A percentile compares a stretch with the other conserved stretches of the same genome.
These are phyloP conservation scores for Eimeria brunetti DNA, from an alignment of 169 alveolate species.

Conservation along the genomic window DNA sequence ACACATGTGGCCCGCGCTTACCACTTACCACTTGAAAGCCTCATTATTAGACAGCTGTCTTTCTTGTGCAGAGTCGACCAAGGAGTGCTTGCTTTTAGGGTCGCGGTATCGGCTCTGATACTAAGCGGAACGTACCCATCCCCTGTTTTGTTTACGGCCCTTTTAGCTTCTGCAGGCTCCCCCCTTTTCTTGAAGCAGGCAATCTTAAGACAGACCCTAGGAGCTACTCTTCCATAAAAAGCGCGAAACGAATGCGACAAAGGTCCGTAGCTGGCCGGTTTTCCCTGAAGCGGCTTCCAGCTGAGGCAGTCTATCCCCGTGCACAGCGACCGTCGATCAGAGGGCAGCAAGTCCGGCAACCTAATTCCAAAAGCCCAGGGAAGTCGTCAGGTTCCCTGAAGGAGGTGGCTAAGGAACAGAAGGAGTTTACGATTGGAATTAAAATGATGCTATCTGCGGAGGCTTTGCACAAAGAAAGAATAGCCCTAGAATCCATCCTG, in stretches of 20 bases:
- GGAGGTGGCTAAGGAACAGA: not conserved
- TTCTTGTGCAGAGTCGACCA: not conserved
- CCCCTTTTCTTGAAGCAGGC: not conserved
- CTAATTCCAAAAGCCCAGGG: not conserved
- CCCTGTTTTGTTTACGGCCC: not conserved
- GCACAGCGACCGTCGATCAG: not conserved
- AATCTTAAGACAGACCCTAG: not conserved
- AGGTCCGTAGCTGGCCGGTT: constrained; percentile 11
- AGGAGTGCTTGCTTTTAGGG: not conserved
- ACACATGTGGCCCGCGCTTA: not conserved
- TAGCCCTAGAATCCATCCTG: constrained; percentile 42
- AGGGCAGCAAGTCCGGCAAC: not conserved
- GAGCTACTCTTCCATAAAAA: not conserved
- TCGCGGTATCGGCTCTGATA: not conserved
- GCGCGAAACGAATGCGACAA: not conserved
- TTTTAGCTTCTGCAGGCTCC: constrained; percentile 17
- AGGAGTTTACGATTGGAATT: constrained; percentile 13
- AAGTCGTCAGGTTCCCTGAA: not conserved
- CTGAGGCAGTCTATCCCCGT: not conserved
- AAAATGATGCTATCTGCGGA: constrained; percentile 46
- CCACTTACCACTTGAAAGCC: not conserved
- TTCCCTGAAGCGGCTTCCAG: not conserved
- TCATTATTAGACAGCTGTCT: not conserved
- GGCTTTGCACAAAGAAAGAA: constrained; percentile 53
- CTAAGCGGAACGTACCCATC: not conserved